A percentile compares a stretch with the other conserved stretches of the same genome.
phyloP scores from a whole-genome alignment of 75 land plant species.

The Selaginella tamariscina region DNA sequence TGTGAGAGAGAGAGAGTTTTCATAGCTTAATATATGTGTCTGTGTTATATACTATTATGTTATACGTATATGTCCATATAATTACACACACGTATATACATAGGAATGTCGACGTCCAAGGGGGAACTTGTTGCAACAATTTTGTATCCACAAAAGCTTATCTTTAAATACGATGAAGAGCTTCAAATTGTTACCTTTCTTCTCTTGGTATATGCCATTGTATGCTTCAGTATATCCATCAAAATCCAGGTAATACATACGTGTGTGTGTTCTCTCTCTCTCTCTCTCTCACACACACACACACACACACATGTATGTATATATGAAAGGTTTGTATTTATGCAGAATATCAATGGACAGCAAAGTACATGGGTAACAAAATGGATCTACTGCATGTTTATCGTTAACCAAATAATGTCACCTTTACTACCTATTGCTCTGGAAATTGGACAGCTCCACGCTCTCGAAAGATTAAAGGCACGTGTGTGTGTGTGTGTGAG shows the following conservation, averaged over 20 bases:
- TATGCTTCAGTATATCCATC: conserved; percentile 27
- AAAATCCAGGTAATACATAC: conserved; percentile 27
- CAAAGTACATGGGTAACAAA: conserved; percentile 31
- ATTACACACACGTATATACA: too few species aligned
- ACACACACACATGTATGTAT: too few species aligned
- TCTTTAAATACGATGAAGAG: conserved; percentile 36
- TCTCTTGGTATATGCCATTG: conserved; percentile 25
- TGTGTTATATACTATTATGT: too few species aligned
- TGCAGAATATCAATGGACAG: conserved; percentile 25
- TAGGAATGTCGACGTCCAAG: conserved; percentile 33
- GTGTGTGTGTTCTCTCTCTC: too few species aligned
- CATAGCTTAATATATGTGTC: too few species aligned
- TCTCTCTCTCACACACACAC: too few species aligned
- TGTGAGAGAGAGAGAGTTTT: too few species aligned
- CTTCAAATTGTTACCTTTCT: conserved; percentile 26
- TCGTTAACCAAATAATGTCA: conserved; percentile 29
- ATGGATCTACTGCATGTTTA: conserved; percentile 35
- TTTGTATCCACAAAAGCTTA: conserved; percentile 33
- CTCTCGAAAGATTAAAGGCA: conserved; percentile 32
- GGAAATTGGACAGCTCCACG: conserved; percentile 35
- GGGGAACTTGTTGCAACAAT: conserved; percentile 25
- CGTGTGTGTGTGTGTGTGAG: too few species aligned
- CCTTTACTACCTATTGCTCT: conserved; percentile 36
- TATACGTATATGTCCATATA: too few species aligned
- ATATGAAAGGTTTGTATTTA: neutral